Conservation (phyloP, 176 grass and related monocot species). For the Metroxylon sagu region DNA sequence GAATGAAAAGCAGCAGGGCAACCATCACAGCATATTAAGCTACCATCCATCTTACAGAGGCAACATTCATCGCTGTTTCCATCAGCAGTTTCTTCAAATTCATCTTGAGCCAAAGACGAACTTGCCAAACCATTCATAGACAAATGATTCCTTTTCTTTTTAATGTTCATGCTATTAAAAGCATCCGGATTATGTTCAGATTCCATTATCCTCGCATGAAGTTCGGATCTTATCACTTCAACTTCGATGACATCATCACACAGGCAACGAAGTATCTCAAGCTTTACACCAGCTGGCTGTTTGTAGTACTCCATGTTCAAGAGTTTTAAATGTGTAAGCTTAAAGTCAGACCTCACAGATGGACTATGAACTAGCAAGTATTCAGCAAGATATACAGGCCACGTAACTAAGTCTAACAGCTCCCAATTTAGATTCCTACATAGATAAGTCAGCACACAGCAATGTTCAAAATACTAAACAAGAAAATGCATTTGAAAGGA, state of each 20-base stretch:
- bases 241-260: slow-evolving; percentile 83
- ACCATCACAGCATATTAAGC: slow-evolving; percentile 89
- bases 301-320: slow-evolving; percentile 66
- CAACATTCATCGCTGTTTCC: slow-evolving; percentile 84
- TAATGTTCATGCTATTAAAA: slow-evolving; percentile 12
- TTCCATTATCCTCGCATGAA: slow-evolving; percentile 50
- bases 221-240: slow-evolving; percentile 55
- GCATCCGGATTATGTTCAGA: slow-evolving; percentile 40
- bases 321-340: slow-evolving; percentile 64
- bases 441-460: slow-evolving; percentile 13
- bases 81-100: slow-evolving; percentile 46
- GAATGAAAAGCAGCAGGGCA: slow-evolving; percentile 97
- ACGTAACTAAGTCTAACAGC: slow-evolving; percentile 81
- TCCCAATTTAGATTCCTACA: slow-evolving; percentile 96
- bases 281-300: slow-evolving; percentile 62
- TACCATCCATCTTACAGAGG: slow-evolving; percentile 90
- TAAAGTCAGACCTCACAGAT: slow-evolving; percentile 46
- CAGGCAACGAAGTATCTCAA: slow-evolving; percentile 66
- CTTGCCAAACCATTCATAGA: slow-evolving; percentile 13
- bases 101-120: slow-evolving; percentile 15
- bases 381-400: slow-evolving; percentile 88
- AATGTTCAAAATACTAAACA: slow-evolving; percentile 5
- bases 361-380: slow-evolving; percentile 65
- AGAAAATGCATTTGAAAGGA: neutral
- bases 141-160: slow-evolving; percentile 40